phyloP scores from a whole-genome alignment of 1,284 basidiomycete species.

The Cutaneotrichosporon sp. region DNA sequence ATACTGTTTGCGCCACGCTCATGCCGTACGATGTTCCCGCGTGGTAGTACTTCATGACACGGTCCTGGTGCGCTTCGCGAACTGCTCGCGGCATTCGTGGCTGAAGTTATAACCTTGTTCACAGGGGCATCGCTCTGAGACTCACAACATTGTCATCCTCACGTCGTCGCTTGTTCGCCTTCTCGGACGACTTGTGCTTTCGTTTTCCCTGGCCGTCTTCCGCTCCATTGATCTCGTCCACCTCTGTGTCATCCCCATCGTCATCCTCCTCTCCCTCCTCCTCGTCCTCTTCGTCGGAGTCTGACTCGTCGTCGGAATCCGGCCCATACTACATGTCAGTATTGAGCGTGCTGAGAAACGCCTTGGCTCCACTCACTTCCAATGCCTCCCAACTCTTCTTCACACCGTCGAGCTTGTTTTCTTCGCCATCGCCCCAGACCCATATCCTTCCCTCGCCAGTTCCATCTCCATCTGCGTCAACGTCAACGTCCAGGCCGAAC shows the following conservation, averaged over 20 bases:
- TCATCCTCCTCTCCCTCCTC: constrained; percentile 50
- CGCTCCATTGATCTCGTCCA: constrained; percentile 51
- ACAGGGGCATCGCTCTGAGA: not conserved
- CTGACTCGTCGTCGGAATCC: constrained; percentile 46
- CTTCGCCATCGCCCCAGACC: constrained; percentile 85
- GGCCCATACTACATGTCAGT: constrained; percentile 33
- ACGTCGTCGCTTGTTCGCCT: constrained; percentile 25
- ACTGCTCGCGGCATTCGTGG: constrained; percentile 62
- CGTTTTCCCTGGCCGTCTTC: constrained; percentile 51
- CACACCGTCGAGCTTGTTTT: constrained; percentile 54
- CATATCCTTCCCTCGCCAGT: constrained; percentile 58
- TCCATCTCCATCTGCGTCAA: constrained; percentile 31
- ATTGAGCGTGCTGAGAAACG: not conserved
- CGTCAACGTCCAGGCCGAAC: constrained; percentile 59
- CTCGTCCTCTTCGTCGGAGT: constrained; percentile 52
- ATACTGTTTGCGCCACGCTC: constrained; percentile 82
- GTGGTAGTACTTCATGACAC: constrained; percentile 75
- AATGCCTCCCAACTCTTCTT: constrained; percentile 58
- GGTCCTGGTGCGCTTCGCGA: constrained; percentile 58
- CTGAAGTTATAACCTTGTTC: too few relatives aligned
- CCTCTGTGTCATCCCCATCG: constrained; percentile 52
- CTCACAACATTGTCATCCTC: constrained; percentile 31
- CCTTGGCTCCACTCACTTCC: constrained; percentile 55
- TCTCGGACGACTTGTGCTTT: constrained; percentile 6
- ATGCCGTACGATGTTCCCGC: constrained; percentile 84